Evolutionary conservation across 2,329 filamentous ascomycete genomes (phyloP).

Genomic region (Colletotrichum sidae): DNA sequence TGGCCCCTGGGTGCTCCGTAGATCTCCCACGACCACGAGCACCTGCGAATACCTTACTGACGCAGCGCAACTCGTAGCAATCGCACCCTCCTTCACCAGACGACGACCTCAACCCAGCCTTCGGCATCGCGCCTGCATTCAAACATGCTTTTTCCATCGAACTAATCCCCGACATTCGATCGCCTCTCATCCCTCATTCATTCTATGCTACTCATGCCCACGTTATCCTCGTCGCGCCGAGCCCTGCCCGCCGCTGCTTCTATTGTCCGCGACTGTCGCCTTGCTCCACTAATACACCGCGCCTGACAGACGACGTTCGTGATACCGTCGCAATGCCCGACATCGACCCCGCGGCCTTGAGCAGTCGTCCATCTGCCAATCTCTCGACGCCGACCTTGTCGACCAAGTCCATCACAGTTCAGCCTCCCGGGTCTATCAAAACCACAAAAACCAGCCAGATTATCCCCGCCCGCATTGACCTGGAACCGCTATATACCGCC

Average conservation of each 20-base stretch:
- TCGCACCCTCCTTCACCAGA: constrained; percentile 35
- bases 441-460: constrained; percentile 70
- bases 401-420: constrained; percentile 67
- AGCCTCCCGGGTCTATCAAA: constrained; percentile 61
- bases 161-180: constrained; percentile 53
- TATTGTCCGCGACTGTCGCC: constrained; percentile 58
- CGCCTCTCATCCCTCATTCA: constrained; percentile 51
- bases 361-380: constrained; percentile 70
- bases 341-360: constrained; percentile 77
- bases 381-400: constrained; percentile 70
- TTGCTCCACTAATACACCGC: constrained; percentile 35
- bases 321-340: constrained; percentile 66
- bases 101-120: constrained; percentile 39
- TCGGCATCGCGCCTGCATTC: constrained; percentile 54
- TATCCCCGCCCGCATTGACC: constrained; percentile 74
- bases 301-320: constrained; percentile 19
- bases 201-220: constrained; percentile 58
- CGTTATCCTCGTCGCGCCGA: constrained; percentile 56
- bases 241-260: constrained; percentile 44
- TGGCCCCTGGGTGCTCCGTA: too few relatives aligned
- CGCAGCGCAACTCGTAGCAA: constrained; percentile 34
- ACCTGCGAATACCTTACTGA: constrained; percentile 46
- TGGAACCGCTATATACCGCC: constrained; percentile 72
- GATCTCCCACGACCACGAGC: background rate
- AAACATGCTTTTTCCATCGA: constrained; percentile 58